phyloP scores from a whole-genome alignment of 2,329 filamentous ascomycete species.

The Alternaria sp. region DNA sequence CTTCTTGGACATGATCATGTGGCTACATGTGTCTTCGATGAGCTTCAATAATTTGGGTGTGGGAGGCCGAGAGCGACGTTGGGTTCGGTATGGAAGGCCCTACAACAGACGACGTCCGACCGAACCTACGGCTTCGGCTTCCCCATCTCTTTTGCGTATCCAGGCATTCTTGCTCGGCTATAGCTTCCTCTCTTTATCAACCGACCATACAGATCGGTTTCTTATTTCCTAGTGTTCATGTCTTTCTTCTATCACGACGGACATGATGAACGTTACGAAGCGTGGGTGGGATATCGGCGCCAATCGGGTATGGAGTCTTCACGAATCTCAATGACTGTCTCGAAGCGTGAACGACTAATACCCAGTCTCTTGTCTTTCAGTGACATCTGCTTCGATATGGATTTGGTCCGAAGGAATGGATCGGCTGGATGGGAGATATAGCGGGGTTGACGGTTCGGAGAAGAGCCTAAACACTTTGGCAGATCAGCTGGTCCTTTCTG shows the following conservation, averaged over 20 bases:
- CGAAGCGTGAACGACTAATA: conserved; percentile 33
- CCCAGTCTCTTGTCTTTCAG: conserved; percentile 28
- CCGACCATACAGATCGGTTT: conserved; percentile 24
- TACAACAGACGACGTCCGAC: neutral
- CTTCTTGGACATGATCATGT: conserved; percentile 39
- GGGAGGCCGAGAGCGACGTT: conserved; percentile 10
- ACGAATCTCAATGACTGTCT: conserved; percentile 33
- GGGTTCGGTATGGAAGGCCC: neutral
- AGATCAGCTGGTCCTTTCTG: conserved; percentile 24
- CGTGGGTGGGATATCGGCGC: conserved; percentile 23
- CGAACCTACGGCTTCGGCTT: conserved; percentile 14
- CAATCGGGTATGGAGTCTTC: conserved; percentile 22
- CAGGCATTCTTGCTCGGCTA: conserved; percentile 30
- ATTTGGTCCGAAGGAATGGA: conserved; percentile 11
- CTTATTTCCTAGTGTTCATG: conserved; percentile 29
- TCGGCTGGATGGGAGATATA: conserved; percentile 15
- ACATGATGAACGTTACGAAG: conserved; percentile 36
- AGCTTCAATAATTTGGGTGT: conserved; percentile 36
- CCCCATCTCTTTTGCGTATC: conserved; percentile 38
- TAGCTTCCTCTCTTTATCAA: conserved; percentile 29
- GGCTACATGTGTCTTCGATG: conserved; percentile 36
- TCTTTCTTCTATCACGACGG: conserved; percentile 36
- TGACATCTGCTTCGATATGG: conserved; percentile 25
- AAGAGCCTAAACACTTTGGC: conserved; percentile 19
- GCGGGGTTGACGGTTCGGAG: conserved; percentile 6